phyloP scores from a whole-genome alignment of 1,139 yeast genomes.

The Hemisphaericaspora xylanilytica region DNA sequence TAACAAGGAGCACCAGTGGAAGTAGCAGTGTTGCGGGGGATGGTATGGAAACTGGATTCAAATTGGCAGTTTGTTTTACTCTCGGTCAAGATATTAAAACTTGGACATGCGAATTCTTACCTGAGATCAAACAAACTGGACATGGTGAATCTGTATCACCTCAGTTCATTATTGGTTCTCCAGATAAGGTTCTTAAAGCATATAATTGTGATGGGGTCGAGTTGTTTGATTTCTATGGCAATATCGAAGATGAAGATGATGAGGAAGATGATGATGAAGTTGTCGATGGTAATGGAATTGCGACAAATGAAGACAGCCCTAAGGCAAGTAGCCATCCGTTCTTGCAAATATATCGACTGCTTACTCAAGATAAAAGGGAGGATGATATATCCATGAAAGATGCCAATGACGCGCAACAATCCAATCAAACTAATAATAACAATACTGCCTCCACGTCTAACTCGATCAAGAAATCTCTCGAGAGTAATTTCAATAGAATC shows the following conservation, averaged over 20 bases:
- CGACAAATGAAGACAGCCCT: neutral
- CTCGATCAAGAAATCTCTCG: slow-evolving; percentile 13
- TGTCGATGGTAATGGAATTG: slow-evolving; percentile 14
- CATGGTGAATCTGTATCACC: slow-evolving; percentile 29
- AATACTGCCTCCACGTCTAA: slow-evolving; percentile 1
- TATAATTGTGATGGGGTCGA: slow-evolving; percentile 51
- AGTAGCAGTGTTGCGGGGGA: neutral
- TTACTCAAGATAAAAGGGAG: neutral
- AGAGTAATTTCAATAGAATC: slow-evolving; percentile 46
- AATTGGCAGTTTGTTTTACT: slow-evolving; percentile 36
- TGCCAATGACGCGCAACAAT: slow-evolving; percentile 7
- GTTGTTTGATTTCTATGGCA: slow-evolving; percentile 44
- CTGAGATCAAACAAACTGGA: slow-evolving; percentile 25
- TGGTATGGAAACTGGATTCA: slow-evolving; percentile 12
- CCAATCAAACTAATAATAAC: neutral
- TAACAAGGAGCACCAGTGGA: slow-evolving; percentile 8
- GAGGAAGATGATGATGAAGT: no score
- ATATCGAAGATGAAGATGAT: slow-evolving; percentile 28
- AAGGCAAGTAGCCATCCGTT: neutral
- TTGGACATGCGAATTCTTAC: slow-evolving; percentile 78
- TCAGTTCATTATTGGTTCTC: slow-evolving; percentile 70
- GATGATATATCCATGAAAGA: slow-evolving; percentile 16
- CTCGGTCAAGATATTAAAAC: slow-evolving; percentile 42
- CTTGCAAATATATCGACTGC: neutral
- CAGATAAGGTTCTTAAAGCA: slow-evolving; percentile 68